phyloP scores from a whole-genome alignment of 2,329 filamentous ascomycete species.

The Aspergillus piperis region DNA sequence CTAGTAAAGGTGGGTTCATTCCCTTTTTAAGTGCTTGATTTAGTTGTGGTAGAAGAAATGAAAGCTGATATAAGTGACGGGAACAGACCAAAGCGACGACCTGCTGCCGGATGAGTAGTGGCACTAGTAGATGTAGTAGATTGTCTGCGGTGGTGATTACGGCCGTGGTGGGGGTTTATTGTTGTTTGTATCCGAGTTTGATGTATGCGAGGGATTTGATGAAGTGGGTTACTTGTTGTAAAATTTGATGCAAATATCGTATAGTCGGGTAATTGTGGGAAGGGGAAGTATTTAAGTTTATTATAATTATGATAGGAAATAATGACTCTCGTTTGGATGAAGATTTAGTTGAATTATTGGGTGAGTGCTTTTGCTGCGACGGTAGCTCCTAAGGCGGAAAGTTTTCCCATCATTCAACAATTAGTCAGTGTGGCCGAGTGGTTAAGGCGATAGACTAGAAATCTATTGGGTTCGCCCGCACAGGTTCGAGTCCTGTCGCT shows the following conservation, averaged over 20 bases:
- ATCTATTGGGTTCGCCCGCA: constrained; percentile 20
- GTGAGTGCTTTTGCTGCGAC: no score
- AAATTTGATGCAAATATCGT: background rate
- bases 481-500: constrained; percentile 23
- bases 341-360: no score
- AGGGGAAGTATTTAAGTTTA: background rate
- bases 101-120: constrained; percentile 1
- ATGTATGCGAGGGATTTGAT: background rate
- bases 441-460: constrained; percentile 6
- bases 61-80: background rate
- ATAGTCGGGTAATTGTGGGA: background rate
- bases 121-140: background rate
- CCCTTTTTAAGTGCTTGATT: no score
- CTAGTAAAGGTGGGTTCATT: background rate
- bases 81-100: background rate
- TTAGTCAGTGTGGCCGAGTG: constrained; percentile 3
- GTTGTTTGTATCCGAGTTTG: background rate
- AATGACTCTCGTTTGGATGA: background rate
- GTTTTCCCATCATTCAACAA: background rate
- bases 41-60: background rate
- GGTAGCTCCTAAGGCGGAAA: no score
- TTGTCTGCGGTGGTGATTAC: background rate
- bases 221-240: background rate
- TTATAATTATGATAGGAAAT: background rate
- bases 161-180: background rate